phyloP scores from a whole-genome alignment of 495 filamentous ascomycete genomes.

The Annulohypoxylon moriforme region DNA sequence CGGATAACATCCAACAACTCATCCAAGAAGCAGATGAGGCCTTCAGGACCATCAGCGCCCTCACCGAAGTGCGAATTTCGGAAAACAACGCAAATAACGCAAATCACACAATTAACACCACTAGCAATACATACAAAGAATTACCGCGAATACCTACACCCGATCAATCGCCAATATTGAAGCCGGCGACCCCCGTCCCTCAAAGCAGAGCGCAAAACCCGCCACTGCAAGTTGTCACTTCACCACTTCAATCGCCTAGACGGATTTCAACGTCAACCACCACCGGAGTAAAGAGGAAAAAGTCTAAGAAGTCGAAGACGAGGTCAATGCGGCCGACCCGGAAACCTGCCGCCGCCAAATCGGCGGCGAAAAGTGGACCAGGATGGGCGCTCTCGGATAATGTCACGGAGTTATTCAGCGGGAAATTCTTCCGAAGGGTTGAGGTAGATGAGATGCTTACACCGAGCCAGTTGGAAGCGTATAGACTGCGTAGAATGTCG shows the following conservation, averaged over 20 bases:
- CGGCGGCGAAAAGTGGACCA: constrained; percentile 46
- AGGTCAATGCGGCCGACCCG: constrained; percentile 45
- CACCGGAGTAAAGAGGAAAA: constrained; percentile 52
- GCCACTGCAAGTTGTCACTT: constrained; percentile 8
- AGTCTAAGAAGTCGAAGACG: constrained; percentile 53
- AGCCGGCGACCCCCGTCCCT: constrained; percentile 16
- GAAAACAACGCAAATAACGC: constrained; percentile 11
- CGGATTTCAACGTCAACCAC: constrained; percentile 22
- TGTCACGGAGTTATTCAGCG: constrained; percentile 60
- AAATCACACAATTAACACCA: not conserved
- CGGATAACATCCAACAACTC: constrained; percentile 55
- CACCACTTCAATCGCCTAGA: constrained; percentile 20
- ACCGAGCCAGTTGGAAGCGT: constrained; percentile 53
- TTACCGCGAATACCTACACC: constrained; percentile 35
- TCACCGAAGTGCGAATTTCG: constrained; percentile 49
- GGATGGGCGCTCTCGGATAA: constrained; percentile 62
- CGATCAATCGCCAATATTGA: constrained; percentile 33
- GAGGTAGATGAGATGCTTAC: constrained; percentile 67
- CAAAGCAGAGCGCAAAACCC: constrained; percentile 14
- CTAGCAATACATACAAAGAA: constrained; percentile 13
- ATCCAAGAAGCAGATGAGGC: constrained; percentile 60
- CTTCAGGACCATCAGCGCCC: constrained; percentile 51
- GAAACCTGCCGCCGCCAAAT: constrained; percentile 46
- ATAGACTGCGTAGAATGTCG: constrained; percentile 50
- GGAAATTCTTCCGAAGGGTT: constrained; percentile 56